phyloP scores from a whole-genome alignment of 345 rosid genomes.

The Salix udensis region DNA sequence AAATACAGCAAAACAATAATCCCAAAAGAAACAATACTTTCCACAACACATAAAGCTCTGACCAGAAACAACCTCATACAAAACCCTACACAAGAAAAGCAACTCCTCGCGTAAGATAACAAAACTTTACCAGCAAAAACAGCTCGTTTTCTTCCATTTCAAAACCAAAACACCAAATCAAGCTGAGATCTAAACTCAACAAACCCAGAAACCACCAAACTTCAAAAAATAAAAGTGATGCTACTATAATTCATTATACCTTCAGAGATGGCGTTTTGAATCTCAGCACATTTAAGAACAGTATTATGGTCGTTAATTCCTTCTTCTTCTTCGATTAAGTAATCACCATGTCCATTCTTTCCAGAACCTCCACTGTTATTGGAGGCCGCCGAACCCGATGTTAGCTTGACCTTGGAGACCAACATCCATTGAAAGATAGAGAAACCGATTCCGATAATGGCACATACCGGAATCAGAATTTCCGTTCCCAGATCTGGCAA shows the following conservation, averaged over 20 bases:
- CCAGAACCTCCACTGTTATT: conserved; percentile 1
- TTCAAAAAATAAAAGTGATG: not conserved
- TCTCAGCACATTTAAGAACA: conserved; percentile 82
- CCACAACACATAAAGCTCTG: not conserved
- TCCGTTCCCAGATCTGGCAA: conserved; percentile 78
- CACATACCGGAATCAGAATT: conserved; percentile 73
- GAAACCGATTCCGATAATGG: conserved; percentile 71
- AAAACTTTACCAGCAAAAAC: not conserved
- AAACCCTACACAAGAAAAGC: not conserved
- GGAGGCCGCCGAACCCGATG: conserved; percentile 18
- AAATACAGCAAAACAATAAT: not conserved
- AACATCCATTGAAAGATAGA: conserved; percentile 68
- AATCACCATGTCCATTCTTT: conserved; percentile 59
- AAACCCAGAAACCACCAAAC: not conserved
- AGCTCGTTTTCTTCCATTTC: not conserved
- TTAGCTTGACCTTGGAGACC: conserved; percentile 67
- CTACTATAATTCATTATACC: conserved; percentile 26
- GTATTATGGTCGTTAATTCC: conserved; percentile 77
- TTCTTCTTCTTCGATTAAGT: conserved; percentile 90
- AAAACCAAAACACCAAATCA: conserved; percentile 1
- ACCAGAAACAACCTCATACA: not conserved
- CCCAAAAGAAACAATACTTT: not conserved
- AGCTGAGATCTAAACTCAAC: not conserved
- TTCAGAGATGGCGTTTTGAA: conserved; percentile 82
- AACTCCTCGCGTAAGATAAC: not conserved